Conservation (phyloP, 192 early-diverging fungal genomes). For the Funneliformis geosporum region DNA sequence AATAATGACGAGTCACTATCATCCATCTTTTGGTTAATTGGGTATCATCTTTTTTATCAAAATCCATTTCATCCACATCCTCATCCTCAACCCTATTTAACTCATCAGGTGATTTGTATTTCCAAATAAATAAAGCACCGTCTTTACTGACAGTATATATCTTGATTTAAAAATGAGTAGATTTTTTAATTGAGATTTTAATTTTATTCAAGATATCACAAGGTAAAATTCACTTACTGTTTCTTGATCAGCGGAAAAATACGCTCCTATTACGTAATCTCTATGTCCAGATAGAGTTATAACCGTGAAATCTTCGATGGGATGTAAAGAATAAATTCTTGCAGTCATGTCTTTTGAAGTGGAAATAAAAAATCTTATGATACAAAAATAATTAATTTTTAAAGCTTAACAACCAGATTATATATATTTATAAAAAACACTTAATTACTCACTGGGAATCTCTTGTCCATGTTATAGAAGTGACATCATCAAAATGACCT, state of each 20-base stretch:
- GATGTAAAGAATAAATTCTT: constrained; percentile 71
- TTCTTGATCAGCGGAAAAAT: constrained; percentile 70
- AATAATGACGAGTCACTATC: constrained; percentile 69
- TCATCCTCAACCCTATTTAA: constrained; percentile 48
- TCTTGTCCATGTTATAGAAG: constrained; percentile 78
- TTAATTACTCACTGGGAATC: constrained; percentile 71
- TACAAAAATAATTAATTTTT: neutral
- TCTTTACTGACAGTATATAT: constrained; percentile 89
- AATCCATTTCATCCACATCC: constrained; percentile 59
- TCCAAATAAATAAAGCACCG: constrained; percentile 87
- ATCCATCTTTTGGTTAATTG: constrained; percentile 51
- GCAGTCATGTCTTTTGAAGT: constrained; percentile 83
- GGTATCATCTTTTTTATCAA: constrained; percentile 47
- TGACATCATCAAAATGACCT: constrained; percentile 87
- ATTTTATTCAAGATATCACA: neutral
- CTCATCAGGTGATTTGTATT: constrained; percentile 45
- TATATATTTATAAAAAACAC: neutral
- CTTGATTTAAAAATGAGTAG: constrained; percentile 10
- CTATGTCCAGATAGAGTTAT: constrained; percentile 84
- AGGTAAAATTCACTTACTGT: constrained; percentile 29
- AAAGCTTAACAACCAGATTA: neutral
- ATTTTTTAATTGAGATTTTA: neutral
- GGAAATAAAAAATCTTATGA: constrained; percentile 49
- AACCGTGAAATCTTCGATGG: constrained; percentile 69
- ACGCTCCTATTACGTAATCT: constrained; percentile 80